Evolutionary conservation across 108 stramenopile species (phyloP).

Genomic region (Cylindrotheca fusiformis): DNA sequence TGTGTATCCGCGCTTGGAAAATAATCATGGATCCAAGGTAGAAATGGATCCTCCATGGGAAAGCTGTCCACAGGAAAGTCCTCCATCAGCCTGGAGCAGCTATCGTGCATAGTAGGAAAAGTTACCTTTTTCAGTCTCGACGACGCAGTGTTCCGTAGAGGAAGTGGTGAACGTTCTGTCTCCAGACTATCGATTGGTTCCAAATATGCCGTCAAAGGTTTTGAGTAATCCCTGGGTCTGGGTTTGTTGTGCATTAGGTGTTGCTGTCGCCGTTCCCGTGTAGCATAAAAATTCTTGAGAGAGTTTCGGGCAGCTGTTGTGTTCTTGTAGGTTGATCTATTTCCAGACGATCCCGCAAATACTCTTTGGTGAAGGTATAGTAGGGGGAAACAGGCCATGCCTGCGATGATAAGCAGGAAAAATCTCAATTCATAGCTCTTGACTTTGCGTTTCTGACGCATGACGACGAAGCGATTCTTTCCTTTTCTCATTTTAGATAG

Average conservation of each 20-base stretch:
- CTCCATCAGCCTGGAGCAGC: conserved; percentile 11
- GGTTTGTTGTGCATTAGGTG: neutral
- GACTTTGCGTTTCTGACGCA: neutral
- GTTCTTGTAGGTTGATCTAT: neutral
- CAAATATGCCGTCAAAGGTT: conserved; percentile 27
- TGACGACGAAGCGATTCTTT: neutral
- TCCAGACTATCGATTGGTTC: conserved; percentile 21
- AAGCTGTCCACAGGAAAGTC: conserved; percentile 67
- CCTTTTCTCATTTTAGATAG: neutral
- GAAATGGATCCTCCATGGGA: conserved; percentile 68
- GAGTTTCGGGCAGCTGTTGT: neutral
- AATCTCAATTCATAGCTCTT: neutral
- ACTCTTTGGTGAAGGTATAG: neutral
- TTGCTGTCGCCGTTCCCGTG: neutral
- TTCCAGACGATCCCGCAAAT: too few species aligned
- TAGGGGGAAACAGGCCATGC: neutral
- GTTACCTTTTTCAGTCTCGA: neutral
- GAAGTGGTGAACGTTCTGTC: too few species aligned
- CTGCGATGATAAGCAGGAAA: neutral
- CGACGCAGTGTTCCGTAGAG: conserved; percentile 7
- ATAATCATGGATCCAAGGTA: conserved; percentile 83
- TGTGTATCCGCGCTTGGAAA: conserved; percentile 51
- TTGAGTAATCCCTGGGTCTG: neutral
- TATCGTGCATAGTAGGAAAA: conserved; percentile 14
- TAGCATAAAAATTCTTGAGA: neutral